Evolutionary conservation across 2,329 filamentous ascomycete genomes (phyloP).

Genomic region (Epichloe hybrida): DNA sequence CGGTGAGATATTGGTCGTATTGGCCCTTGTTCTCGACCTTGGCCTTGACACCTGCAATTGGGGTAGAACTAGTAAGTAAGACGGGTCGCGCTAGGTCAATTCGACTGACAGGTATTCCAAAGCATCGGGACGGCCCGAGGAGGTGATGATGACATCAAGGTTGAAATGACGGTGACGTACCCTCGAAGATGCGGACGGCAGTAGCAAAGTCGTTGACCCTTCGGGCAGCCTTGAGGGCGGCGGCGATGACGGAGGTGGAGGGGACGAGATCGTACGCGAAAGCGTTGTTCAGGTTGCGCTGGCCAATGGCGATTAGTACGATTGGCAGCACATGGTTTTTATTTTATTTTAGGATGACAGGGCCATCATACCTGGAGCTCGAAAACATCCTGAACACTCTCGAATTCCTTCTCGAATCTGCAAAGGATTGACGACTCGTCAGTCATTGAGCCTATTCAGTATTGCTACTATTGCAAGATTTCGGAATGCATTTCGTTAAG

Average conservation of each 20-base stretch:
- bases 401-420: constrained; percentile 99
- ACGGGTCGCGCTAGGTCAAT: not conserved
- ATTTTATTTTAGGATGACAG: not conserved
- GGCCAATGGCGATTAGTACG: constrained; percentile 8
- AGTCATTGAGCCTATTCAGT: constrained; percentile 15
- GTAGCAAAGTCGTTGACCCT: constrained; percentile 98
- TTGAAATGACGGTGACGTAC: constrained; percentile 38
- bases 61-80: not conserved
- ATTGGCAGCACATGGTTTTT: constrained; percentile 5
- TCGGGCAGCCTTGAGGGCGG: constrained; percentile 84
- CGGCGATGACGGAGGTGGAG: constrained; percentile 77
- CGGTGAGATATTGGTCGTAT: constrained; percentile 90
- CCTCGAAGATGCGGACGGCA: constrained; percentile 96
- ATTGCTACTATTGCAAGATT: not conserved
- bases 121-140: no score
- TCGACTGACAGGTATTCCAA: not conserved
- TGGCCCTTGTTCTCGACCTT: constrained; percentile 98
- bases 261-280: constrained; percentile 99
- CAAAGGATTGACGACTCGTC: constrained; percentile 5
- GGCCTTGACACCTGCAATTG: constrained; percentile 70
- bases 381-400: constrained; percentile 93
- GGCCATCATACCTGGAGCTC: constrained; percentile 77
- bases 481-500: not conserved
- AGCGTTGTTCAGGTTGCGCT: constrained; percentile 96
- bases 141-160: not conserved